Conservation (phyloP, 202 grass and related monocot genomes). For the Brachypodium distachyon region DNA sequence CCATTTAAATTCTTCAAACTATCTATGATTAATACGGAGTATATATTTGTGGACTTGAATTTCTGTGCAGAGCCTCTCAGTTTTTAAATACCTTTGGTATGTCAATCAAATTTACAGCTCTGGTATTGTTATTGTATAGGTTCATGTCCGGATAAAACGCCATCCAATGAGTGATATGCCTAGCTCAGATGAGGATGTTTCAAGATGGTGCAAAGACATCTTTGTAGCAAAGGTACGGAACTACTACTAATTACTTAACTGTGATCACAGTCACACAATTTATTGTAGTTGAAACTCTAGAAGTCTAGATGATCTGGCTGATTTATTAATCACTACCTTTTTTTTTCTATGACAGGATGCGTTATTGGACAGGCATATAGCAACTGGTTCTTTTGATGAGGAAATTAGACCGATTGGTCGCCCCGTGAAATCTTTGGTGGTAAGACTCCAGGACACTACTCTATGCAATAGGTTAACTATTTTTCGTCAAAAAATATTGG, state of each 20-base stretch:
- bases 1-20: neutral
- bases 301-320: neutral
- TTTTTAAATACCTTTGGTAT: constrained; percentile 4
- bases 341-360: constrained; percentile 36
- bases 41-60: neutral
- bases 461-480: neutral
- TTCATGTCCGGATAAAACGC: constrained; percentile 88
- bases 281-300: neutral
- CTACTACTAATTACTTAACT: constrained; percentile 2
- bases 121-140: constrained; percentile 30
- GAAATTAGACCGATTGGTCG: constrained; percentile 51
- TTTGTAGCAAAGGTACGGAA: constrained; percentile 71
- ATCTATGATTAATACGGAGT: neutral
- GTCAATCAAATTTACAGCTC: neutral
- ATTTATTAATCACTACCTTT: neutral
- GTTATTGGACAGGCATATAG: constrained; percentile 61
- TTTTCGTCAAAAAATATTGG: neutral
- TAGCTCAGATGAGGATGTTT: constrained; percentile 77
- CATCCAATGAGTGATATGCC: constrained; percentile 79
- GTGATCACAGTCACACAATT: neutral
- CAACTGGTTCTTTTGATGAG: constrained; percentile 50
- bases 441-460: constrained; percentile 7
- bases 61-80: neutral
- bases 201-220: constrained; percentile 94
- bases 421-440: constrained; percentile 68